Percentiles rank a stretch among this genome's conserved stretches.
Evolutionary conservation across 1,284 basidiomycete species (phyloP).

Genomic region (Cutaneotrichosporon arboriforme): DNA sequence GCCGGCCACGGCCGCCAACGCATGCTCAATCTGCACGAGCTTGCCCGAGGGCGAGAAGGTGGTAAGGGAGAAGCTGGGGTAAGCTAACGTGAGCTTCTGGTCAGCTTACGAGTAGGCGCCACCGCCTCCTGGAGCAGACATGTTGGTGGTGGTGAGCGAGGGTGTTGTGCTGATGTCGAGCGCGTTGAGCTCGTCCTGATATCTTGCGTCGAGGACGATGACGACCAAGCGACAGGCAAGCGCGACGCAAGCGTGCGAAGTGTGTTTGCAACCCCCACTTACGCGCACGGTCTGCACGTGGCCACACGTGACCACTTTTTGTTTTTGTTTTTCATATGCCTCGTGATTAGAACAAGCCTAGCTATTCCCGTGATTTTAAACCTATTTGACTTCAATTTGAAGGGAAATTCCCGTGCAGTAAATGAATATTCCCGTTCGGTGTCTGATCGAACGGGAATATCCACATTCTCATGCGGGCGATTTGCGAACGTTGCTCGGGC

Average conservation of each 20-base stretch:
- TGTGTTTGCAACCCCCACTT: not conserved
- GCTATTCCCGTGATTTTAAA: too few relatives aligned
- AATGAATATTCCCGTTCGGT: not conserved
- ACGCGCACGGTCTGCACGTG: not conserved
- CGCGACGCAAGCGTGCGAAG: not conserved
- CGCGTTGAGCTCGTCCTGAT: not conserved
- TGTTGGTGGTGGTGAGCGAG: constrained; percentile 12
- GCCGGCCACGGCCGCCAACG: constrained; percentile 90
- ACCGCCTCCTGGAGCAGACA: constrained; percentile 48
- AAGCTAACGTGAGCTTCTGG: not conserved
- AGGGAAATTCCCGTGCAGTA: not conserved
- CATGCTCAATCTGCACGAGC: constrained; percentile 99
- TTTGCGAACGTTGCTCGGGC: not conserved
- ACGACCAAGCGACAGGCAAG: constrained; percentile 6
- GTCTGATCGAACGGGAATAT: not conserved
- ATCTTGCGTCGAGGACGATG: not conserved
- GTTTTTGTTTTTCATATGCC: not conserved
- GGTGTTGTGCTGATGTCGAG: not conserved
- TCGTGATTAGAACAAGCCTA: too few relatives aligned
- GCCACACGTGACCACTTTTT: not conserved
- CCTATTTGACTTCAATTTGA: too few relatives aligned
- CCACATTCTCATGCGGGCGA: not conserved
- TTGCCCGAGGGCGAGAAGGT: constrained; percentile 99
- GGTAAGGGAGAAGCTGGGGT: constrained; percentile 85
- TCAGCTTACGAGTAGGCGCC: constrained; percentile 48